Conservation (phyloP, 495 filamentous ascomycete genomes). For the Penicillium simplicissimum region DNA sequence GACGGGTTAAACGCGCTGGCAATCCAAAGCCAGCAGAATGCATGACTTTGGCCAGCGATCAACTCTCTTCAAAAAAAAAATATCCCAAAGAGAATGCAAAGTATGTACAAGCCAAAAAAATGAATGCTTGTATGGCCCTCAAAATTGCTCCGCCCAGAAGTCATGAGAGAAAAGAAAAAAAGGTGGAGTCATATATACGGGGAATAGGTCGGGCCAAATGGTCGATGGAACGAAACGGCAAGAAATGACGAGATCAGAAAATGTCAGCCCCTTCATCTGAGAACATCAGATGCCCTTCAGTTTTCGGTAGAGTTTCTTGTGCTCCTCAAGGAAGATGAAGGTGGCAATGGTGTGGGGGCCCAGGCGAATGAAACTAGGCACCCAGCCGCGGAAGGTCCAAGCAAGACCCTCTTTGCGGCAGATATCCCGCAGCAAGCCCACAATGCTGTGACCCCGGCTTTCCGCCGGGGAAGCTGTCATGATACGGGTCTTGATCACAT, state of each 20-base stretch:
- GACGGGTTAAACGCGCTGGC: neutral
- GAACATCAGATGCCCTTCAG: slow-evolving; percentile 40
- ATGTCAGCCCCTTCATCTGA: slow-evolving; percentile 18
- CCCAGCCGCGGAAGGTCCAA: slow-evolving; percentile 98
- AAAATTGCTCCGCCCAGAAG: slow-evolving; percentile 22
- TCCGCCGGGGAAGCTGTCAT: slow-evolving; percentile 70
- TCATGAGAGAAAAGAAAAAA: slow-evolving; percentile 13
- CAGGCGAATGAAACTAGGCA: slow-evolving; percentile 91
- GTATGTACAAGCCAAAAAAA: slow-evolving; percentile 29
- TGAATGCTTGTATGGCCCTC: slow-evolving; percentile 18
- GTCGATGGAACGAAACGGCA: slow-evolving; percentile 38
- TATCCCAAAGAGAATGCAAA: slow-evolving; percentile 25
- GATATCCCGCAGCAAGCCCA: slow-evolving; percentile 63
- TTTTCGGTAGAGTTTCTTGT: slow-evolving; percentile 55
- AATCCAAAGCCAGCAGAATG: neutral
- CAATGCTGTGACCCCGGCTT: slow-evolving; percentile 57
- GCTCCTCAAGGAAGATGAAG: slow-evolving; percentile 90
- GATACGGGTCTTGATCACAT: slow-evolving; percentile 95
- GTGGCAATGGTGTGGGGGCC: slow-evolving; percentile 93
- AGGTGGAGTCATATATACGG: slow-evolving; percentile 20
- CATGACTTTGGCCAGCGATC: neutral
- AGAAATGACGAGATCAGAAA: too few species aligned
- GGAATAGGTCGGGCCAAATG: slow-evolving; percentile 42
- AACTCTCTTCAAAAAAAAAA: slow-evolving; percentile 9
- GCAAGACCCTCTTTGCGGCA: slow-evolving; percentile 73